phyloP scores from a whole-genome alignment of 805 yeast genomes.

The Kuraishia piskuri region DNA sequence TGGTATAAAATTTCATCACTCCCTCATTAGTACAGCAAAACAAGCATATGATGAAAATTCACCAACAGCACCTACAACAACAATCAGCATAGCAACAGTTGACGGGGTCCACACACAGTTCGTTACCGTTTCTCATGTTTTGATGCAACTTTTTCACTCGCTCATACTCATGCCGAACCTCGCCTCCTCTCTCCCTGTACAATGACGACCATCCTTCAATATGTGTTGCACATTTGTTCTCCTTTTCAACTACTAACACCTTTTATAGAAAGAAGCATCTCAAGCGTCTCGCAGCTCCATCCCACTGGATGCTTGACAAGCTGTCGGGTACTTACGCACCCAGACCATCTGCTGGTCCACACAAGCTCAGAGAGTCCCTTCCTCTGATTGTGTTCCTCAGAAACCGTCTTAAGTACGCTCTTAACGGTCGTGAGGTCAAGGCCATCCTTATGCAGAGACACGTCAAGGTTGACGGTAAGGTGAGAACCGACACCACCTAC shows the following conservation, averaged over 20 bases:
- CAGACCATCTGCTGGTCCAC: slow-evolving; percentile 99
- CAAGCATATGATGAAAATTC: too few relatives aligned
- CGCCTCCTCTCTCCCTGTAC: background rate
- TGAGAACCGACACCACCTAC: slow-evolving; percentile 97
- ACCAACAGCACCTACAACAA: too few relatives aligned
- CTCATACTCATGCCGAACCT: background rate
- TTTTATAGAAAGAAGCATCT: slow-evolving; percentile 86
- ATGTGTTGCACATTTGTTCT: too few relatives aligned
- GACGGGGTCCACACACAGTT: too few relatives aligned
- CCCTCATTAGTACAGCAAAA: too few relatives aligned
- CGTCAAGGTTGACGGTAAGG: slow-evolving; percentile 98
- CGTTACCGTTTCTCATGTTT: too few relatives aligned
- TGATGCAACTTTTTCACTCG: background rate
- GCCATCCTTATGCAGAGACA: slow-evolving; percentile 98
- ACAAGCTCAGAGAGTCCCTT: slow-evolving; percentile 95
- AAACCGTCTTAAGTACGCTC: slow-evolving; percentile 98
- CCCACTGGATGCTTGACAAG: slow-evolving; percentile 99
- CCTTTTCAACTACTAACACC: slow-evolving; percentile 1
- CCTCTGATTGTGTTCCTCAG: slow-evolving; percentile 95
- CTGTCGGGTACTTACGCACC: slow-evolving; percentile 99
- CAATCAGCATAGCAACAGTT: too few relatives aligned
- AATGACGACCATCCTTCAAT: background rate
- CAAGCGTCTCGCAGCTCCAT: slow-evolving; percentile 99
- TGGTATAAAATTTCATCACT: too few relatives aligned
- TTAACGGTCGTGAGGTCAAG: slow-evolving; percentile 98